Conservation (phyloP, 768 basidiomycete genomes). For the Xerocomus spinulosus region DNA sequence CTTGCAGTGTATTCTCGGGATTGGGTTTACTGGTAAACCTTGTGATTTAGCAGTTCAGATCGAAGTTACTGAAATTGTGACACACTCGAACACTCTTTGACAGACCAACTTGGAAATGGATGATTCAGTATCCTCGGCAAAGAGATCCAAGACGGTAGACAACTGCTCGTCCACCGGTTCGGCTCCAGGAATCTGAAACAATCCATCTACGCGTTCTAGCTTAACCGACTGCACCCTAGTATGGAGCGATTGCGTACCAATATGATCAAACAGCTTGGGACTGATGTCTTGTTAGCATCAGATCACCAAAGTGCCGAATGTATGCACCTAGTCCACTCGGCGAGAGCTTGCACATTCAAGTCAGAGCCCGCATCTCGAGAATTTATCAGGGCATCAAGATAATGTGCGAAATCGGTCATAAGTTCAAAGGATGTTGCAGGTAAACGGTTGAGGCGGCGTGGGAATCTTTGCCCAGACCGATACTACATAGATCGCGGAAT, state of each 20-base stretch:
- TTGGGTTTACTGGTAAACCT: slow-evolving; percentile 12
- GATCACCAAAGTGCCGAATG: not conserved
- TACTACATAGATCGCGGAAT: not conserved
- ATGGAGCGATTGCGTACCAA: slow-evolving; percentile 12
- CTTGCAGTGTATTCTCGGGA: slow-evolving; percentile 6
- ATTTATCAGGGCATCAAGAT: slow-evolving; percentile 21
- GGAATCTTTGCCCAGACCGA: no score
- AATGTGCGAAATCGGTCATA: slow-evolving; percentile 22
- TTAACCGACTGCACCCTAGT: slow-evolving; percentile 1
- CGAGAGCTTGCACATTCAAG: slow-evolving; percentile 11
- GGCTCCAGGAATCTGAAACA: slow-evolving; percentile 5
- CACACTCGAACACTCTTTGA: slow-evolving; percentile 17
- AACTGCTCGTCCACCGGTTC: slow-evolving; percentile 18
- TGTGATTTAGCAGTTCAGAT: slow-evolving; percentile 2
- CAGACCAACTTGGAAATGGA: slow-evolving; percentile 2
- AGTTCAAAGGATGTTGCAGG: not conserved
- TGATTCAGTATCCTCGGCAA: slow-evolving; percentile 2
- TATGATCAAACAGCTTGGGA: slow-evolving; percentile 8
- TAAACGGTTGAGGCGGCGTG: no score
- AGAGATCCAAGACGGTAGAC: slow-evolving; percentile 34
- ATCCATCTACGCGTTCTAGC: slow-evolving; percentile 12
- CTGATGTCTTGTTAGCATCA: slow-evolving; percentile 17
- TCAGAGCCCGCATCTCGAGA: slow-evolving; percentile 10
- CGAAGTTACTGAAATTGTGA: not conserved
- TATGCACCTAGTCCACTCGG: slow-evolving; percentile 26